These are phyloP conservation scores for Hanseniaspora mollemarum DNA, from an alignment of 805 yeast species.

Conservation along the genomic window DNA sequence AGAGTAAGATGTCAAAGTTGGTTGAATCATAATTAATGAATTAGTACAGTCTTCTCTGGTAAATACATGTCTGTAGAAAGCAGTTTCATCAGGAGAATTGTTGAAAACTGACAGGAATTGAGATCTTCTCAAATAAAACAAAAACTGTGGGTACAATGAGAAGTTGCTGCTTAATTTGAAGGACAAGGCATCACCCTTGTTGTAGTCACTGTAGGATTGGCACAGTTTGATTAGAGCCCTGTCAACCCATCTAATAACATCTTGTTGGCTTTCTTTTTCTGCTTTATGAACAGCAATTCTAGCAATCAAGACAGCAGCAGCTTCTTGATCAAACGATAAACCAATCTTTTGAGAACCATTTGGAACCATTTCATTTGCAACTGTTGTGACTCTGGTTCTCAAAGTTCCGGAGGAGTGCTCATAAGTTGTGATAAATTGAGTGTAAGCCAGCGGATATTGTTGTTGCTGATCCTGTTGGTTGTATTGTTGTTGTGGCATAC, in stretches of 20 bases:
- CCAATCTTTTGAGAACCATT: conserved; percentile 46
- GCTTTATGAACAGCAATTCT: conserved; percentile 79
- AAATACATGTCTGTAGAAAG: conserved; percentile 86
- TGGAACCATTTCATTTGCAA: conserved; percentile 42
- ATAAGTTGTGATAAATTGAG: conserved; percentile 83
- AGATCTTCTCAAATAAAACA: conserved; percentile 89
- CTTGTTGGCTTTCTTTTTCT: conserved; percentile 79
- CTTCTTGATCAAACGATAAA: conserved; percentile 89
- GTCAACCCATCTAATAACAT: conserved; percentile 89
- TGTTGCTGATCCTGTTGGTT: conserved; percentile 9
- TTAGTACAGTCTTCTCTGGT: conserved; percentile 85
- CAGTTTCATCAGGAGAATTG: conserved; percentile 97
- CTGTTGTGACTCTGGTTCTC: conserved; percentile 82
- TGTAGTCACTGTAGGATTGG: conserved; percentile 85
- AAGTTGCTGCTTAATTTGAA: conserved; percentile 77
- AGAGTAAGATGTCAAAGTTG: conserved; percentile 77
- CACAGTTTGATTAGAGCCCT: conserved; percentile 80
- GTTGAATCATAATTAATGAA: conserved; percentile 94
- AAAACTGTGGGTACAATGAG: conserved; percentile 85
- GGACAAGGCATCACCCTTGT: conserved; percentile 71
- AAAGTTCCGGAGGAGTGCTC: conserved; percentile 91
- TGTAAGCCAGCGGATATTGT: conserved; percentile 33
- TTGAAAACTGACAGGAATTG: conserved; percentile 93
- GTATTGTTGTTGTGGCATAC: conserved; percentile 23
- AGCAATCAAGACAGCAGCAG: conserved; percentile 90